These are phyloP conservation scores for Phytophthora chlamydospora DNA, from an alignment of 352 stramenopile species.

Conservation along the genomic window DNA sequence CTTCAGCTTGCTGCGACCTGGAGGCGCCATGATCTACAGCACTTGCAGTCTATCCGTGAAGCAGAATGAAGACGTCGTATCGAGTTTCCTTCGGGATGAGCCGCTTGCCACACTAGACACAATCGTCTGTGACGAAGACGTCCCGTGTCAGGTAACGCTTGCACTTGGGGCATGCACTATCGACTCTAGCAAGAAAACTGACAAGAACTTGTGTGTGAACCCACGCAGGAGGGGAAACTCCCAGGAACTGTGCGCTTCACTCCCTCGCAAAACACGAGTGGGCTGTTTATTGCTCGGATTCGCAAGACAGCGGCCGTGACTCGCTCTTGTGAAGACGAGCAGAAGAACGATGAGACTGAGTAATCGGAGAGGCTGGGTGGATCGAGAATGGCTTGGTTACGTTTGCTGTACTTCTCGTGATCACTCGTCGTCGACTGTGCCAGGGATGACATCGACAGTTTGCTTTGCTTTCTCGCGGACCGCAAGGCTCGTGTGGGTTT, in stretches of 20 bases:
- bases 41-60: conserved; percentile 93
- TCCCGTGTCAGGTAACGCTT: conserved; percentile 56
- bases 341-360: not conserved
- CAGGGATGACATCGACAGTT: conserved; percentile 7
- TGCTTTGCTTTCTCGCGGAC: conserved; percentile 2
- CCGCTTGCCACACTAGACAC: conserved; percentile 39
- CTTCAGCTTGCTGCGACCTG: conserved; percentile 87
- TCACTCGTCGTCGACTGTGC: conserved; percentile 16
- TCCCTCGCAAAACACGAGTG: conserved; percentile 69
- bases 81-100: conserved; percentile 69
- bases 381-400: no score
- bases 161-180: not conserved
- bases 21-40: conserved; percentile 94
- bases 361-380: no score
- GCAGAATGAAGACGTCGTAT: conserved; percentile 95
- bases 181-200: not conserved
- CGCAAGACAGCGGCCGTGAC: conserved; percentile 25
- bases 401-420: no score
- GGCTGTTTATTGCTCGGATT: conserved; percentile 77
- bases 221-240: conserved; percentile 50
- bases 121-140: conserved; percentile 41
- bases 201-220: not conserved
- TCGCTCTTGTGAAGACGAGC: not conserved
- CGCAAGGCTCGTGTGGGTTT: conserved; percentile 1
- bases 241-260: conserved; percentile 73